Evolutionary conservation across 2,329 filamentous ascomycete species (phyloP).

Genomic region (Epichloe hybrida): DNA sequence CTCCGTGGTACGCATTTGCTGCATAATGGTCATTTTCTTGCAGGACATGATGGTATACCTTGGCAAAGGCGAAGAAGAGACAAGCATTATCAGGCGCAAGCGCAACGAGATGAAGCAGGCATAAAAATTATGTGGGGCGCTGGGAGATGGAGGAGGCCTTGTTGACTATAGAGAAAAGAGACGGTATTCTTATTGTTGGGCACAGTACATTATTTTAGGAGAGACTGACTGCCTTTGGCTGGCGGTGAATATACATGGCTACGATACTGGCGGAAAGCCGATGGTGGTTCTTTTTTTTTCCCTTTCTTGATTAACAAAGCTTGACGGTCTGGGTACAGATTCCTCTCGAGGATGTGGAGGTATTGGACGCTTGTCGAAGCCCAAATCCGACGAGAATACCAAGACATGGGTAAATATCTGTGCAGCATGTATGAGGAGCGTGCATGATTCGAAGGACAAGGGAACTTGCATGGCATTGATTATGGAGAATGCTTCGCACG

Average conservation of each 20-base stretch:
- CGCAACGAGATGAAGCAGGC: neutral
- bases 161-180: neutral
- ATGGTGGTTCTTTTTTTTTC: neutral
- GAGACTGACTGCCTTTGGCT: neutral
- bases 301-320: too few relatives aligned
- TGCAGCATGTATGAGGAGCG: too few relatives aligned
- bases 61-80: neutral
- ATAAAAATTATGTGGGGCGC: neutral
- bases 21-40: too few relatives aligned
- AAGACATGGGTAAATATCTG: too few relatives aligned
- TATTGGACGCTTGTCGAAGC: too few relatives aligned
- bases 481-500: too few relatives aligned
- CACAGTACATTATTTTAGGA: neutral
- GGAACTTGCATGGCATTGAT: too few relatives aligned
- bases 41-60: neutral
- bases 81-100: neutral
- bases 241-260: neutral
- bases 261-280: neutral
- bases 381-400: too few relatives aligned
- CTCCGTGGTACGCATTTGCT: too few relatives aligned
- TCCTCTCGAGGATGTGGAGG: too few relatives aligned
- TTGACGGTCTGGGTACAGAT: too few relatives aligned
- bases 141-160: neutral
- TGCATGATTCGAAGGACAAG: too few relatives aligned
- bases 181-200: neutral